Evolutionary conservation across 2,329 filamentous ascomycete genomes (phyloP), one percentile per base, ranked within the genome.

Genomic region (Emergomyces orientalis): DNA sequence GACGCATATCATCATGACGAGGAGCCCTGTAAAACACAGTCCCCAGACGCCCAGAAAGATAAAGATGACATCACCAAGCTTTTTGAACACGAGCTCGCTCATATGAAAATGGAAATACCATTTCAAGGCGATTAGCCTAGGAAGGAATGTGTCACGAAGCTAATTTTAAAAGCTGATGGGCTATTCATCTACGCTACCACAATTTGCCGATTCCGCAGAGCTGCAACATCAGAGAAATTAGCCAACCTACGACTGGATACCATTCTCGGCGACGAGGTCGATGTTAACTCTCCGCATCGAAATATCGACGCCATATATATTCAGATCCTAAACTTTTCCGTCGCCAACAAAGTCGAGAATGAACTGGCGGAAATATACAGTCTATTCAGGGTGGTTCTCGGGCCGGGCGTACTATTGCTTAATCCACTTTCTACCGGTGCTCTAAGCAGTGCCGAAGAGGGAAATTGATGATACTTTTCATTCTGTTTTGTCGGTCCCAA

Each of bases 151-250:
- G 67, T 74, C 13, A 41, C 66, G 22, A 62, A 49, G 7, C 64
- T 77, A 6, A 69, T 73, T 34, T 25, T 68, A n/a, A 69, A 71
- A 57, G 63, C 74, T 22, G 52, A 63, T 54, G 69, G 71, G 27
- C 63, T 75, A 34, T 75, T 76, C 49, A 73, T 69, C 54, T 73
- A 58, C 25, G 67, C 67, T 9, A 59, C 65, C 19, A 71, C 72
- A 17, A 43, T 69, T 17, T 73, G 66, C 65, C 71, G 68, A 2
- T 71, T 70, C 64, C 59, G 74, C 22, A 62, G 59, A 25, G 68
- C 72, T 61, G 11, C n/a, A 19, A 62, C 65, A 27, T 66, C 55
- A 62, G 45, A 64, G 32, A 56, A 41, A 39, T 56, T 25, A 8
- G 54, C 32, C n/a, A 47, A 59, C 14, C 9, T 59, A 55, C 57